Conservation (phyloP, 805 yeast species). For the Hanseniaspora lindneri region DNA sequence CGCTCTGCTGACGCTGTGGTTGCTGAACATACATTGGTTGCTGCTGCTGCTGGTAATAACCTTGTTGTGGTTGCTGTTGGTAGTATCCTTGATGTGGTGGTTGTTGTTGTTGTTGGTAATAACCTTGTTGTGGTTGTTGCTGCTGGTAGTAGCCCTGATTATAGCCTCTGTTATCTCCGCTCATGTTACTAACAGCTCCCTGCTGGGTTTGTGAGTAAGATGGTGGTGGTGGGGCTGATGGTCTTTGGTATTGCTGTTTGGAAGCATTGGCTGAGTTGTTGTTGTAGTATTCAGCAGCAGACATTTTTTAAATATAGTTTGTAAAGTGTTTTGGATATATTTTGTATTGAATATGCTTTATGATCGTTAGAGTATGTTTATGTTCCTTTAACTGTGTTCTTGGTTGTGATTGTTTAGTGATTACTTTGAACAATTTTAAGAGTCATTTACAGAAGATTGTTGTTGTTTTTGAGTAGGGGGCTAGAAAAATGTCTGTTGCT, state of each 20-base stretch:
- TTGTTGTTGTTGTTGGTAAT: slow-evolving; percentile 31
- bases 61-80: slow-evolving; percentile 30
- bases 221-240: slow-evolving; percentile 14
- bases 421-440: too few relatives aligned
- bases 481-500: too few relatives aligned
- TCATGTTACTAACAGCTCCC: slow-evolving; percentile 18
- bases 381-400: too few relatives aligned
- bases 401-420: too few relatives aligned
- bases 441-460: too few relatives aligned
- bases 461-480: too few relatives aligned
- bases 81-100: slow-evolving; percentile 33
- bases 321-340: too few relatives aligned
- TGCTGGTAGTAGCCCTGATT: slow-evolving; percentile 20
- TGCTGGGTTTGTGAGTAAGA: slow-evolving; percentile 2
- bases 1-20: slow-evolving; percentile 30
- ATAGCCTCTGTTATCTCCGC: slow-evolving; percentile 1
- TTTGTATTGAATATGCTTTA: too few relatives aligned
- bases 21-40: slow-evolving; percentile 44
- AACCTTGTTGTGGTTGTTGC: slow-evolving; percentile 22
- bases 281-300: slow-evolving; percentile 15
- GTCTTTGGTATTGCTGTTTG: slow-evolving; percentile 16
- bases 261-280: neutral
- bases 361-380: too few relatives aligned
- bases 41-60: slow-evolving; percentile 34
- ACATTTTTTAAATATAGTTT: slow-evolving; percentile 3